Base-by-base conservation (phyloP, 768 basidiomycete genomes). In the Tulasnella sp. region DNA sequence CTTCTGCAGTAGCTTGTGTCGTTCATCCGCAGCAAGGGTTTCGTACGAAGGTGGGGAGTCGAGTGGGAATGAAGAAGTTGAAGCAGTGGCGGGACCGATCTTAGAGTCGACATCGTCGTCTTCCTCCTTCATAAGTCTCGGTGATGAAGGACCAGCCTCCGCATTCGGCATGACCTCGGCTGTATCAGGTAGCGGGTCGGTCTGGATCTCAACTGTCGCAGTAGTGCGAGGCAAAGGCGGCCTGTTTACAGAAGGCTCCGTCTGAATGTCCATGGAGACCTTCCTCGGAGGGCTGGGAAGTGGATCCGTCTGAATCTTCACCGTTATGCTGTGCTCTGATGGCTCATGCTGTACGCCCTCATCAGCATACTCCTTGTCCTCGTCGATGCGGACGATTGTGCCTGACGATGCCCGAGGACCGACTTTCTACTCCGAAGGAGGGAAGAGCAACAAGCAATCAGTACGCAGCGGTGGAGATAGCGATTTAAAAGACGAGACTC, bases 301-400 rank as follows among this genome's bases (percentile, higher is more conserved):
- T 1, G 81, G 76, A 27, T 84, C 80, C 11, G 88, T 88, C 69
- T 89, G 86, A 26, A 75, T 74, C 13, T 72, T 72, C 42, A 72
- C 73, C 10, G 75, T 71, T 58, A 74, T 63, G 52, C 73, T 74
- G 66, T 83, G 80, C 45, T 78, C 75, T 0, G 74, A 72, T 1
- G 77, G 72, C 43, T 90, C 82, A 64, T 88, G 83, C 70, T 89
- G 87, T 1, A 80, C 83, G 44, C 75, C 78, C 26, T 77, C 82
- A 65, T 94, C 88, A 4, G 80, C 78, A 69, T 88, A 93, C 65
- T 88, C 85, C 66, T 80, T 88, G 47, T 67, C 51, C 73, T 70
- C 68, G 34, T 70, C 70, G 38, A 69, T 65, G 24, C 66, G 27
- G 24, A 66, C 34, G 53, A 66, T 56, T 78, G 63, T 64, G 59